Conservation (phyloP, 176 grass and related monocot species). For the Zea luxurians region DNA sequence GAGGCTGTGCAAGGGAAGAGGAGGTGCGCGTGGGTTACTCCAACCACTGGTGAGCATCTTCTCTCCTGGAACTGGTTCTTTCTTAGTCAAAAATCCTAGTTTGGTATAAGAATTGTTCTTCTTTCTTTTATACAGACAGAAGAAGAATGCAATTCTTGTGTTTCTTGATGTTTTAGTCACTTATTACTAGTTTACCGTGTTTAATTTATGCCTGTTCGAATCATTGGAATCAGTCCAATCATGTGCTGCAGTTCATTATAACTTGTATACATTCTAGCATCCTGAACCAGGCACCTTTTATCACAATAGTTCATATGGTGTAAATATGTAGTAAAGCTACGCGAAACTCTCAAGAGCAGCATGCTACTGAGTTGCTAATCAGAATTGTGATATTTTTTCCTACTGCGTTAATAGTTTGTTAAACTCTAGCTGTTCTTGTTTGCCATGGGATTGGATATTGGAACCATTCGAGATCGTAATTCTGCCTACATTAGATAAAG, state of each 20-base stretch:
- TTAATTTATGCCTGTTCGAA: background rate
- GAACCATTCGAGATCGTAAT: background rate
- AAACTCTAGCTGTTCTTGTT: background rate
- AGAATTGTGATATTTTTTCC: background rate
- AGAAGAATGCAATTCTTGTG: background rate
- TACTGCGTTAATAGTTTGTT: background rate
- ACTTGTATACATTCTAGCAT: background rate
- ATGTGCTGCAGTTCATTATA: background rate
- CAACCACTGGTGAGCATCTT: slow-evolving; percentile 65
- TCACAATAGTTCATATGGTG: background rate
- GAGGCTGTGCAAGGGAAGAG: slow-evolving; percentile 48
- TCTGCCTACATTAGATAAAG: slow-evolving; percentile 35
- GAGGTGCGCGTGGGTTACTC: slow-evolving; percentile 80
- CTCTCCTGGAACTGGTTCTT: background rate
- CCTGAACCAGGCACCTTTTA: background rate
- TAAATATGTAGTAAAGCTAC: background rate
- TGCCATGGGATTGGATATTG: background rate
- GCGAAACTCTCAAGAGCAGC: background rate
- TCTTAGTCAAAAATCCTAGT: background rate
- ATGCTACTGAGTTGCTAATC: slow-evolving; percentile 1
- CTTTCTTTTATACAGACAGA: background rate
- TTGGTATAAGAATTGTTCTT: background rate
- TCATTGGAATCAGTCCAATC: background rate
- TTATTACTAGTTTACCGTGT: background rate
- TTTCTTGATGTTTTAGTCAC: slow-evolving; percentile 10